Evolutionary conservation across 164 flowering plant genomes (phyloP).

Genomic region (Stephania japonica): DNA sequence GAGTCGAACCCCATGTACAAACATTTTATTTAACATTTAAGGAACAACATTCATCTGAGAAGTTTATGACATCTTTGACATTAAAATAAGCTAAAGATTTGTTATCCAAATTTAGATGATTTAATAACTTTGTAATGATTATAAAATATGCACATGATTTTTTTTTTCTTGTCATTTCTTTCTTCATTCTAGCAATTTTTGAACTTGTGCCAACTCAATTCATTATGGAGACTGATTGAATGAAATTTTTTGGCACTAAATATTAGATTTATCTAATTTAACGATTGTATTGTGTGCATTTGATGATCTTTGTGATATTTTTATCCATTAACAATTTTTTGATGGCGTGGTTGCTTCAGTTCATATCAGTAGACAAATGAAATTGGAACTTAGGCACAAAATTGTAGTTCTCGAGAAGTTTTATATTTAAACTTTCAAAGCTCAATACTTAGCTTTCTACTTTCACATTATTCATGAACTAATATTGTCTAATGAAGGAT

Average conservation of each 20-base stretch:
- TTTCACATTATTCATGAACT: neutral
- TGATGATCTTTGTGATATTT: neutral
- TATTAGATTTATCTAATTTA: no score
- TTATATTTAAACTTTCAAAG: neutral
- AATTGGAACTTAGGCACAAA: neutral
- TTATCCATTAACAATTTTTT: neutral
- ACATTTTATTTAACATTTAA: no score
- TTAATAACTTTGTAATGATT: neutral
- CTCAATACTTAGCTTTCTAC: neutral
- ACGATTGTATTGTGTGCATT: neutral
- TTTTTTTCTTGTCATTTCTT: neutral
- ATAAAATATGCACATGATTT: neutral
- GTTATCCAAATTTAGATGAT: neutral
- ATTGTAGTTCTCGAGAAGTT: neutral
- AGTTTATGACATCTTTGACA: no score
- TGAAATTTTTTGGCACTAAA: no score
- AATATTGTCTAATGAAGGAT: slow-evolving; percentile 38
- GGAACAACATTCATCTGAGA: no score
- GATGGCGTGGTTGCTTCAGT: no score
- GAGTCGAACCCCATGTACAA: no score
- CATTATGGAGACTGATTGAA: neutral
- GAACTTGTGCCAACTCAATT: neutral
- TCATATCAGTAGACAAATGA: neutral
- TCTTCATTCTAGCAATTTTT: neutral
- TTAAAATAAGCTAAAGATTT: neutral